Percentiles rank a stretch among this genome's conserved stretches.
Evolutionary conservation across 768 basidiomycete genomes (phyloP).

Genomic region (Boletus reticulatus): DNA sequence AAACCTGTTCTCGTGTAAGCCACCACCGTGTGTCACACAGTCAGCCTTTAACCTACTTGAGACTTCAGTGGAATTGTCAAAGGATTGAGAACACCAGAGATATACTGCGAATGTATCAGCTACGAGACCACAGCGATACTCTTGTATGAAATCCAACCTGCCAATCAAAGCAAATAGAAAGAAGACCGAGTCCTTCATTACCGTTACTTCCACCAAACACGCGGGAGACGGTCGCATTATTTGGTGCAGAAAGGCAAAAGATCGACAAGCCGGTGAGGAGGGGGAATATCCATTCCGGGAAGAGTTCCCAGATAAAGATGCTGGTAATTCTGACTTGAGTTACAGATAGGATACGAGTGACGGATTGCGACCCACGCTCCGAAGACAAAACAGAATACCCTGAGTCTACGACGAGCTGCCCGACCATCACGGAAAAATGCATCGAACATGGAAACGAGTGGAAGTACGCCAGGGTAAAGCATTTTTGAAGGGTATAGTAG

Average conservation of each 20-base stretch:
- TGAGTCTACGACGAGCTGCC: constrained; percentile 40
- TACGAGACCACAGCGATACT: not conserved
- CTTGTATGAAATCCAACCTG: constrained; percentile 37
- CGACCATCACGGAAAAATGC: constrained; percentile 41
- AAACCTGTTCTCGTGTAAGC: constrained; percentile 29
- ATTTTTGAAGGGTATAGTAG: constrained; percentile 45
- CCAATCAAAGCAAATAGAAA: constrained; percentile 63
- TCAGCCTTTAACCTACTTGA: constrained; percentile 28
- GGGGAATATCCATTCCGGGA: constrained; percentile 46
- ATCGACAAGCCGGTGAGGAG: constrained; percentile 60
- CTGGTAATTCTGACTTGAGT: constrained; percentile 16
- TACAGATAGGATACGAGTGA: not conserved
- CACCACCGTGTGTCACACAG: not conserved
- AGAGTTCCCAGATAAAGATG: constrained; percentile 32
- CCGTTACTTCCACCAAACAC: constrained; percentile 62
- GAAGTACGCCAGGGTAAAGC: constrained; percentile 37
- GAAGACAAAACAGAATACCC: constrained; percentile 25
- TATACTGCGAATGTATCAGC: constrained; percentile 17
- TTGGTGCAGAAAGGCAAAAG: constrained; percentile 54
- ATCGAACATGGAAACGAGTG: constrained; percentile 27
- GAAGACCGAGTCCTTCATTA: constrained; percentile 61
- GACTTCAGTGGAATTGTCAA: constrained; percentile 54
- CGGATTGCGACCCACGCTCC: constrained; percentile 30
- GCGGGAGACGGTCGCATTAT: constrained; percentile 49
- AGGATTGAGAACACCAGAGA: constrained; percentile 37